phyloP scores from a whole-genome alignment of 2,329 filamentous ascomycete genomes.

The Cladosporium sp. region DNA sequence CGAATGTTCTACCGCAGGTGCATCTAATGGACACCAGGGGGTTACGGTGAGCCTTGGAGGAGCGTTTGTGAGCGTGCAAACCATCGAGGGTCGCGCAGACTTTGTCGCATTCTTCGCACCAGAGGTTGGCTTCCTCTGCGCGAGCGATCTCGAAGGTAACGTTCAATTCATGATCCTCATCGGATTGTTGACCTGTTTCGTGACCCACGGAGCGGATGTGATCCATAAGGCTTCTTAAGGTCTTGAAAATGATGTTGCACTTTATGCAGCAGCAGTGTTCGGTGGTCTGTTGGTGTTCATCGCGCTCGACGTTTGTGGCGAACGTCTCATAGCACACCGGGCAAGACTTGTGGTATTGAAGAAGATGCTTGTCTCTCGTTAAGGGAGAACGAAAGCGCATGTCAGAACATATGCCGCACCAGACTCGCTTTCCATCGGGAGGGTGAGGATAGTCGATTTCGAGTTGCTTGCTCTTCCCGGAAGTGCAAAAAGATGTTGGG shows the following conservation, averaged over 20 bases:
- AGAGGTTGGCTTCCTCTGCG: constrained; percentile 14
- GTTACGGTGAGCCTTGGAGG: constrained; percentile 17
- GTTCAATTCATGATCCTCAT: too few species aligned
- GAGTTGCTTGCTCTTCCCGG: too few species aligned
- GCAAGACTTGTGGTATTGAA: constrained; percentile 7
- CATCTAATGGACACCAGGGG: constrained; percentile 16
- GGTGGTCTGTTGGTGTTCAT: constrained; percentile 8
- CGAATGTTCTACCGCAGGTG: constrained; percentile 14
- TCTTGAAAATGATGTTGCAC: constrained; percentile 15
- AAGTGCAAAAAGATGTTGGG: too few species aligned
- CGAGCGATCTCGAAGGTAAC: too few species aligned
- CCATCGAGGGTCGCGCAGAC: constrained; percentile 9
- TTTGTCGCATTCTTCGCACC: constrained; percentile 14
- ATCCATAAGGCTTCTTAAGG: constrained; percentile 10
- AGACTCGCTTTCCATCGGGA: too few species aligned
- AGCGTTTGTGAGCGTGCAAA: constrained; percentile 15
- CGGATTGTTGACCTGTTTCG: too few species aligned
- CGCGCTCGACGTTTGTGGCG: background rate
- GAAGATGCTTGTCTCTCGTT: too few species aligned
- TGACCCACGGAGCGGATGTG: too few species aligned
- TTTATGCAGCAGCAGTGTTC: constrained; percentile 17
- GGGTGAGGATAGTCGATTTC: too few species aligned
- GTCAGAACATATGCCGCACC: too few species aligned
- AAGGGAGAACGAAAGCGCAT: too few species aligned
- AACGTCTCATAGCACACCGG: constrained; percentile 14